A percentile compares a stretch with the other conserved stretches of the same genome.
Conservation (phyloP, 31 red algal species). For the Asparagopsis taxiformis region DNA sequence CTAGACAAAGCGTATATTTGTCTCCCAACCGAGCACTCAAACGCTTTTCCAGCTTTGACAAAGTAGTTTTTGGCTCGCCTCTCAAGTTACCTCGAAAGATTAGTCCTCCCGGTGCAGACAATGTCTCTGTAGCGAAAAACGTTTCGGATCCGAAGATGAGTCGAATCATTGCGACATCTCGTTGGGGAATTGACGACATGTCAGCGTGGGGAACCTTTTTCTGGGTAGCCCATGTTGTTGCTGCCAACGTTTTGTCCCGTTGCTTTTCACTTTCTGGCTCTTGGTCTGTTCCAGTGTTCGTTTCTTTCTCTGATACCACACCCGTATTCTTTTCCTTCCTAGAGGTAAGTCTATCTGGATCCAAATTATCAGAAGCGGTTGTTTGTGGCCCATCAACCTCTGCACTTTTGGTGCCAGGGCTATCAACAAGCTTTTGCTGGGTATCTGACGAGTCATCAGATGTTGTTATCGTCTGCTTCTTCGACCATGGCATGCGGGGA, state of each 20-base stretch:
- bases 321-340: too few species aligned
- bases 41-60: slow-evolving; percentile 44
- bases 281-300: too few species aligned
- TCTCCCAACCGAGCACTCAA: slow-evolving; percentile 55
- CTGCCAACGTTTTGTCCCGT: not conserved
- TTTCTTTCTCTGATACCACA: too few species aligned
- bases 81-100: slow-evolving; percentile 85
- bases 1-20: slow-evolving; percentile 70
- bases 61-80: slow-evolving; percentile 46
- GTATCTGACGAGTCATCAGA: too few species aligned
- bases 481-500: too few species aligned
- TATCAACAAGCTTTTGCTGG: too few species aligned
- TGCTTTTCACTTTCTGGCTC: not conserved
- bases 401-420: too few species aligned
- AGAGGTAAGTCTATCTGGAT: too few species aligned
- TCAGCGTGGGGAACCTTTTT: slow-evolving; percentile 15
- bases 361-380: too few species aligned
- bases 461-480: too few species aligned
- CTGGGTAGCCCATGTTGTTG: not conserved
- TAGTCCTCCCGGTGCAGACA: slow-evolving; percentile 71
- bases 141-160: slow-evolving; percentile 86
- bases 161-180: slow-evolving; percentile 65
- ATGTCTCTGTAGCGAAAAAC: slow-evolving; percentile 78
- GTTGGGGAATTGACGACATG: slow-evolving; percentile 44
- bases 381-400: too few species aligned